These are phyloP conservation scores for Haematococcus sp. DNA, from an alignment of 139 green algal species.

Conservation along the genomic window DNA sequence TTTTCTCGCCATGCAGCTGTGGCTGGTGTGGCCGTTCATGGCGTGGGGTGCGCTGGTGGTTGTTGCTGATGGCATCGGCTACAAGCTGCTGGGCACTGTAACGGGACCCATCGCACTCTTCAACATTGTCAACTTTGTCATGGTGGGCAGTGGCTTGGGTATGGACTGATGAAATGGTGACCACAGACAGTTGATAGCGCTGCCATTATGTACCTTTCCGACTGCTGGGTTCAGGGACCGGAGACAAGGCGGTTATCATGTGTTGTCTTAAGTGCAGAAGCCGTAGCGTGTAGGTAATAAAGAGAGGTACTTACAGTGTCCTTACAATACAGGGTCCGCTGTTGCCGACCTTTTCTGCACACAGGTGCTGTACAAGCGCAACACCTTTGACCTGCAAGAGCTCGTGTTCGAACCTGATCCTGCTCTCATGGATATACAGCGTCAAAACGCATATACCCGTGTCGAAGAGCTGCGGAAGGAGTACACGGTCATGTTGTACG, in stretches of 20 bases:
- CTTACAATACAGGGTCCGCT: too few relatives aligned
- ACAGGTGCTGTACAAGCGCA: constrained; percentile 10
- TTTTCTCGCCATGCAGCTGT: neutral
- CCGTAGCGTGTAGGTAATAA: too few relatives aligned
- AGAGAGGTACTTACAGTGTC: too few relatives aligned
- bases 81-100: neutral
- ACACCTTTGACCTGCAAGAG: constrained; percentile 11
- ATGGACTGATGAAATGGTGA: neutral
- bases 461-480: constrained; percentile 1
- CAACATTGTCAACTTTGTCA: constrained; percentile 6
- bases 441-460: neutral
- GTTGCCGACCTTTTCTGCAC: too few relatives aligned
- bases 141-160: neutral
- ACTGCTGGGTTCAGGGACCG: too few relatives aligned
- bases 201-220: too few relatives aligned
- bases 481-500: neutral
- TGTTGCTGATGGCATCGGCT: neutral
- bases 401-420: constrained; percentile 3
- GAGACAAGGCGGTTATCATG: neutral
- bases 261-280: neutral
- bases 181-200: neutral
- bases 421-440: neutral
- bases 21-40: neutral
- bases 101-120: constrained; percentile 6
- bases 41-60: neutral